Percentiles rank a stretch among this genome's conserved stretches.
These are phyloP conservation scores for Blepharisma japonicum DNA, from an alignment of 73 alveolate genomes.

Conservation along the genomic window DNA sequence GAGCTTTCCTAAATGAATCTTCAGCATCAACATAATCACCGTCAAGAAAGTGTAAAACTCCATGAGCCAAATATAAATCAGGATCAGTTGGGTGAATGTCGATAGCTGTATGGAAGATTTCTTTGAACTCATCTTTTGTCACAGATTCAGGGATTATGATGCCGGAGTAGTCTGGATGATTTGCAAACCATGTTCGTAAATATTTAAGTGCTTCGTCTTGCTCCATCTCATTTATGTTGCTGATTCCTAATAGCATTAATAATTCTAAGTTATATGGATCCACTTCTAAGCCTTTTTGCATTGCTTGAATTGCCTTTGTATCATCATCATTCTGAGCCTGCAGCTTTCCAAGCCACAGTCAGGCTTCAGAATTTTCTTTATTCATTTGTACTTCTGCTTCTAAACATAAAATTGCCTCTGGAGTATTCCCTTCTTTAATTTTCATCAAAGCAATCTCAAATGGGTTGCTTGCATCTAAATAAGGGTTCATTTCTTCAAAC, in stretches of 20 bases:
- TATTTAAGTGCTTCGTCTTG: conserved; percentile 65
- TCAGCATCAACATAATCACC: conserved; percentile 51
- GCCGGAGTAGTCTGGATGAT: conserved; percentile 67
- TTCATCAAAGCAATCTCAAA: conserved; percentile 49
- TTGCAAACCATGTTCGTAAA: conserved; percentile 49
- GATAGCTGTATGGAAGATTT: conserved; percentile 50
- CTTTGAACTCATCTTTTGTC: conserved; percentile 49
- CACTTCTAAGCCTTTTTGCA: conserved; percentile 44
- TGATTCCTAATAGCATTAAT: conserved; percentile 68
- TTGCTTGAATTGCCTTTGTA: conserved; percentile 54
- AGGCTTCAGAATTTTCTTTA: conserved; percentile 62
- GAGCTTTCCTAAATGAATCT: conserved; percentile 50
- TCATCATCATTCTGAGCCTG: conserved; percentile 75
- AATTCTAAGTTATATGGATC: conserved; percentile 84
- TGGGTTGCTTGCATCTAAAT: conserved; percentile 37
- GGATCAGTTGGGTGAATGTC: conserved; percentile 49
- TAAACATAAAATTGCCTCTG: conserved; percentile 63
- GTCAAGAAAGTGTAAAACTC: conserved; percentile 40
- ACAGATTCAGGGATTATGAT: conserved; percentile 37
- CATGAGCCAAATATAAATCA: conserved; percentile 45
- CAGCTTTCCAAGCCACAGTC: conserved; percentile 74
- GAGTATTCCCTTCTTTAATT: conserved; percentile 44
- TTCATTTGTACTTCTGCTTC: conserved; percentile 62
- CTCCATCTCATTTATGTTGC: conserved; percentile 82
- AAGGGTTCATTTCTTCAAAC: conserved; percentile 50